Conservation (phyloP, 495 filamentous ascomycete species). For the Xylaria scruposa region DNA sequence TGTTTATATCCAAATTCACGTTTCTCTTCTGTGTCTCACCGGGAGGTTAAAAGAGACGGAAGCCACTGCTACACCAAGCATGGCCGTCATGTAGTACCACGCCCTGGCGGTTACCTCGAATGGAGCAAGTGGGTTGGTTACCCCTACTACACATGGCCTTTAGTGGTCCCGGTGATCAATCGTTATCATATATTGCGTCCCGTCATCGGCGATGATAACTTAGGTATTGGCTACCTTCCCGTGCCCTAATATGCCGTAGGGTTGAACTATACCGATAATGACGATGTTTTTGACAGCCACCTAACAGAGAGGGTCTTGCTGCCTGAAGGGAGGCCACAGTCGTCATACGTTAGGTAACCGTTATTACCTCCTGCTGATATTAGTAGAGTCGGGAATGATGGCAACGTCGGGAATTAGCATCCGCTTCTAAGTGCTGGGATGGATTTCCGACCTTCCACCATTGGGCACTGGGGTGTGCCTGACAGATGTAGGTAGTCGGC, state of each 20-base stretch:
- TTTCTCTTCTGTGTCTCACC: neutral
- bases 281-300: neutral
- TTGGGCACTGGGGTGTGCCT: neutral
- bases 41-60: neutral
- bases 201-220: constrained; percentile 16
- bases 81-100: neutral
- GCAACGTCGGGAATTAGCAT: no score
- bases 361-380: neutral
- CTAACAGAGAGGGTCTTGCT: neutral
- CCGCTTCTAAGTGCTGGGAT: neutral
- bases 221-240: neutral
- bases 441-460: neutral
- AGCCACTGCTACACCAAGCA: neutral
- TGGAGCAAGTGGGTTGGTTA: constrained; percentile 16
- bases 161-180: neutral
- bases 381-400: no score
- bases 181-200: neutral
- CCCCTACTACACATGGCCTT: constrained; percentile 3
- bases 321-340: neutral
- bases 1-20: neutral
- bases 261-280: neutral
- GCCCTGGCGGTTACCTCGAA: neutral
- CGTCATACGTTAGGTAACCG: neutral
- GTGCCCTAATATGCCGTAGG: neutral
- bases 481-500: neutral